A percentile compares a stretch with the other conserved stretches of the same genome.
Conservation (phyloP, 1,284 basidiomycete genomes). For the Ustilago crameri region DNA sequence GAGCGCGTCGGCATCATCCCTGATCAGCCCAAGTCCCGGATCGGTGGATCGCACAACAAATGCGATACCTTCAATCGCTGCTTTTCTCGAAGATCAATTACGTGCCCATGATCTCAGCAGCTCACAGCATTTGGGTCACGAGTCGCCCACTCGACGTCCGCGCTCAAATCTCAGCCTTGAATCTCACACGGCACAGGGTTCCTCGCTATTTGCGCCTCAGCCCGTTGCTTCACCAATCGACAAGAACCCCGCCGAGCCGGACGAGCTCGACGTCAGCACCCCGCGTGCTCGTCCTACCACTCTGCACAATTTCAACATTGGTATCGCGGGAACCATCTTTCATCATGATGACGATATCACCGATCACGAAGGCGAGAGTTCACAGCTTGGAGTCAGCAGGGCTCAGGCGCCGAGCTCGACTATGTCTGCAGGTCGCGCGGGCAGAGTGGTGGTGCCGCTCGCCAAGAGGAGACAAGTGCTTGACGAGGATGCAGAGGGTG, state of each 20-base stretch:
- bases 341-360: conserved; percentile 39
- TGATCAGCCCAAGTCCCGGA: conserved; percentile 27
- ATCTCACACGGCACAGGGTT: neutral
- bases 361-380: conserved; percentile 26
- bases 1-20: neutral
- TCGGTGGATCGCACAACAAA: conserved; percentile 5
- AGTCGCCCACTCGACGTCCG: conserved; percentile 23
- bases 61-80: conserved; percentile 20
- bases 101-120: neutral
- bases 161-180: conserved; percentile 14
- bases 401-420: neutral
- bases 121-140: neutral
- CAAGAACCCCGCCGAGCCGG: conserved; percentile 6
- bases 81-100: conserved; percentile 35
- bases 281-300: conserved; percentile 40
- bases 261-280: conserved; percentile 47
- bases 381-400: neutral
- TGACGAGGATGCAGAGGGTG: conserved; percentile 32
- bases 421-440: neutral
- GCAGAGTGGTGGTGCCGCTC: conserved; percentile 23
- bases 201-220: neutral
- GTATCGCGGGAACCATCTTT: conserved; percentile 41
- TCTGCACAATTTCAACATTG: conserved; percentile 29
- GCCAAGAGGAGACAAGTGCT: conserved; percentile 18
- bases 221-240: neutral